These are phyloP conservation scores for Glomus cerebriforme DNA, from an alignment of 192 early-diverging fungal genomes.

Conservation along the genomic window DNA sequence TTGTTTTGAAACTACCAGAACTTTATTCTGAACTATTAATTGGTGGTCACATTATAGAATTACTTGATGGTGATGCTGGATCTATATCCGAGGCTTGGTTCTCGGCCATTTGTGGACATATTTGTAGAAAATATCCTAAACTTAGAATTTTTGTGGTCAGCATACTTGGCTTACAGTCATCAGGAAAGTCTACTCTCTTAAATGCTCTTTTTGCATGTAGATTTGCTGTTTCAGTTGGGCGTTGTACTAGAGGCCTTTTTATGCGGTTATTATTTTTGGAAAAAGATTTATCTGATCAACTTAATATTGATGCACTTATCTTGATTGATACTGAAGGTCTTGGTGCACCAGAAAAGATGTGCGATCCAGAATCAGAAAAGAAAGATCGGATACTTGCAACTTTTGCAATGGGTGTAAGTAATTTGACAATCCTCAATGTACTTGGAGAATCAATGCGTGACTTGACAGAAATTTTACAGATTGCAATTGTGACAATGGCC, in stretches of 20 bases:
- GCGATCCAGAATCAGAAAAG: conserved; percentile 5
- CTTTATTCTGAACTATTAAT: conserved; percentile 26
- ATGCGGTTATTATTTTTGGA: conserved; percentile 30
- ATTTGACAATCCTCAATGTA: conserved; percentile 11
- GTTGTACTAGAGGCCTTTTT: conserved; percentile 30
- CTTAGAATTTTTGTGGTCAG: conserved; percentile 24
- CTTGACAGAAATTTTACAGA: not conserved
- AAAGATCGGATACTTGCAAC: conserved; percentile 10
- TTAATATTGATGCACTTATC: conserved; percentile 21
- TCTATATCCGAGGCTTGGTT: conserved; percentile 26
- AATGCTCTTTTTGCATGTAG: conserved; percentile 32
- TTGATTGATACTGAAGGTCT: conserved; percentile 24
- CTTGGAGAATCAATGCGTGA: conserved; percentile 7
- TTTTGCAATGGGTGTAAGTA: conserved; percentile 6
- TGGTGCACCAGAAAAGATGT: conserved; percentile 16
- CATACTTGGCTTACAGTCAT: conserved; percentile 33
- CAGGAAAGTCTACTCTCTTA: conserved; percentile 31
- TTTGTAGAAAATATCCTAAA: conserved; percentile 12
- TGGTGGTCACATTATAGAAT: conserved; percentile 22
- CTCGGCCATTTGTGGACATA: not conserved
- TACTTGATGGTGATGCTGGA: conserved; percentile 26
- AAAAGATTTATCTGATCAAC: conserved; percentile 22
- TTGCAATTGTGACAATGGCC: not conserved
- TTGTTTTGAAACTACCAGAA: conserved; percentile 8
- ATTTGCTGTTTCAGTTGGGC: conserved; percentile 29